Evolutionary conservation across 495 filamentous ascomycete species (phyloP).

Genomic region (Hypoxylon subgilvum): DNA sequence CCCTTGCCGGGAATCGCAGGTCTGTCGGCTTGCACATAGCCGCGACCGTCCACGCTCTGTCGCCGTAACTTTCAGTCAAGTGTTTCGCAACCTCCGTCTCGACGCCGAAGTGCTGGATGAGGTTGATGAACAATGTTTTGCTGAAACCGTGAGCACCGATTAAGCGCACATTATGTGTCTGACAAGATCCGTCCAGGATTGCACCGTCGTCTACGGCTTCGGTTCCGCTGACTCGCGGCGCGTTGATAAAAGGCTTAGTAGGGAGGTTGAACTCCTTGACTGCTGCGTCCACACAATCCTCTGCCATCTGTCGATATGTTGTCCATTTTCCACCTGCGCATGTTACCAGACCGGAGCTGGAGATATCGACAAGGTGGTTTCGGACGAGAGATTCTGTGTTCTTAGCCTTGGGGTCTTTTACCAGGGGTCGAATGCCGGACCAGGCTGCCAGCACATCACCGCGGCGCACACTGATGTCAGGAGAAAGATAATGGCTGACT

Average conservation of each 20-base stretch:
- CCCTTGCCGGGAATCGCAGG: constrained; percentile 84
- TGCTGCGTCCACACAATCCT: constrained; percentile 93
- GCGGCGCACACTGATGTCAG: constrained; percentile 91
- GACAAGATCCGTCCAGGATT: constrained; percentile 80
- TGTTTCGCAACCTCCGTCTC: constrained; percentile 96
- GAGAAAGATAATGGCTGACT: constrained; percentile 84
- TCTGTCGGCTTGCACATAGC: constrained; percentile 81
- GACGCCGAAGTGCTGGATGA: constrained; percentile 95
- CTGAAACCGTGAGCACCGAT: constrained; percentile 93
- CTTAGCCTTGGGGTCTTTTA: constrained; percentile 90
- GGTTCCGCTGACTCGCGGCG: constrained; percentile 79
- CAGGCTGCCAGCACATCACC: constrained; percentile 96
- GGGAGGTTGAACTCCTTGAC: constrained; percentile 77
- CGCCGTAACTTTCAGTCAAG: constrained; percentile 86
- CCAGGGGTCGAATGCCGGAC: constrained; percentile 92
- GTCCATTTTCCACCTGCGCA: constrained; percentile 99
- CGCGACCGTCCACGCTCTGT: constrained; percentile 94
- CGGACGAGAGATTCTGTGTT: constrained; percentile 95
- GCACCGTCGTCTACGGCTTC: constrained; percentile 76
- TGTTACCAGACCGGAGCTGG: constrained; percentile 83
- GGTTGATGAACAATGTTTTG: constrained; percentile 96
- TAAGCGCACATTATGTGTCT: constrained; percentile 88
- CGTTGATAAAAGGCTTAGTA: constrained; percentile 60
- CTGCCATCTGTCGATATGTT: constrained; percentile 98
- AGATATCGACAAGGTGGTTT: constrained; percentile 90